Conservation (phyloP, 495 filamentous ascomycete species). For the Aspergillus hancockii region DNA sequence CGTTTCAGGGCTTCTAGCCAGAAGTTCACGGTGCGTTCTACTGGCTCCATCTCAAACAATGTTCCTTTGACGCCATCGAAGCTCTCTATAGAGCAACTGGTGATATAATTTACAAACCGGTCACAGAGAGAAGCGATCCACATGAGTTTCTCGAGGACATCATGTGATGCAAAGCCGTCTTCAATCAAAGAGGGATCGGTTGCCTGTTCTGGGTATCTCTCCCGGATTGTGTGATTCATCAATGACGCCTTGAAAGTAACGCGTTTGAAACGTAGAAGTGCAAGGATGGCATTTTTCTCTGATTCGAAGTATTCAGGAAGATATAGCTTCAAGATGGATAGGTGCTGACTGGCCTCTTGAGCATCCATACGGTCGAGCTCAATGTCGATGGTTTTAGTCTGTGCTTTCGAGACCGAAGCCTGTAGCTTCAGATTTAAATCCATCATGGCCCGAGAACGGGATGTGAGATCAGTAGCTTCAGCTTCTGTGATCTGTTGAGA, state of each 20-base stretch:
- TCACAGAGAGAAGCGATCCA: constrained; percentile 83
- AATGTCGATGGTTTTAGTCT: constrained; percentile 89
- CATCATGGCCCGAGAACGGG: constrained; percentile 87
- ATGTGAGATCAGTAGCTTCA: constrained; percentile 83
- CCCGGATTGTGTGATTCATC: constrained; percentile 76
- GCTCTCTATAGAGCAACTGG: constrained; percentile 69
- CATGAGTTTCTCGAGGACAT: constrained; percentile 79
- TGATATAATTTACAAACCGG: constrained; percentile 78
- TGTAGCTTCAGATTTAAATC: constrained; percentile 94
- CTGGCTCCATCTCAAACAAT: constrained; percentile 86
- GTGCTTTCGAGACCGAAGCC: constrained; percentile 81
- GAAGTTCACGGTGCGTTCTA: constrained; percentile 83
- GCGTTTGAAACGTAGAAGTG: constrained; percentile 82
- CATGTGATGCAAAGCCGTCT: constrained; percentile 73
- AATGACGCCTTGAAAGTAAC: constrained; percentile 86
- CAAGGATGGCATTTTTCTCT: constrained; percentile 80
- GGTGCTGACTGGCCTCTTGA: constrained; percentile 84
- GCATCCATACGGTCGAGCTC: constrained; percentile 86
- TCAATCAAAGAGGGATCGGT: constrained; percentile 63
- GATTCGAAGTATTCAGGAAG: constrained; percentile 81
- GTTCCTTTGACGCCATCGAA: constrained; percentile 76
- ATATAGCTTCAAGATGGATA: constrained; percentile 84
- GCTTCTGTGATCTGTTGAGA: constrained; percentile 89
- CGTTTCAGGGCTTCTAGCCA: constrained; percentile 83
- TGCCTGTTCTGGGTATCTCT: constrained; percentile 60